Base-by-base conservation (phyloP, 2,329 filamentous ascomycete genomes). In the Aspergillus hiratsukae region DNA sequence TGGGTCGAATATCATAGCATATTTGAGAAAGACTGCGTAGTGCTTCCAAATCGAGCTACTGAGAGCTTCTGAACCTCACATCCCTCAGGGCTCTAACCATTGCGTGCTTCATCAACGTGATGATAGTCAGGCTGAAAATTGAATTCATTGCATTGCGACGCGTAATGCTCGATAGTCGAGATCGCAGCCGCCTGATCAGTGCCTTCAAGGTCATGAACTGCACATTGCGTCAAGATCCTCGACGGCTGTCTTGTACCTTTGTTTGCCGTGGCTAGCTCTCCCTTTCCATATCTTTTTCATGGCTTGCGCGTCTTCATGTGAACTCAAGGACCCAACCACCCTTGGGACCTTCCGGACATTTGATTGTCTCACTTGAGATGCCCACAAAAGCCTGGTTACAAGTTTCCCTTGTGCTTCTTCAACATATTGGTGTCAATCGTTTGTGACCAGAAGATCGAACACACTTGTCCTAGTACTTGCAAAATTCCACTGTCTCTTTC, bases 41-140 rank as follows among this genome's bases (percentile, higher is more conserved):
- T 28, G 41, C 46, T 57, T 55, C 53, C 45, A 43, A 50, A 46
- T 37, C 49, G 45, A 45, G 58, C 27, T 52, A 3, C 25, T 48
- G 41, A 48, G 21, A 28, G 35, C 48, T 31, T 48, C 46, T 28
- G 31, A 48, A 23, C 41, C 46, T 50, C 51, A 10, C 27, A 2
- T 27, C 49, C 49, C 11, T 37, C n/a, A 40, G 29, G 21, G n/a
- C 8, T 49, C 49, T 46, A 45, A 45, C 50, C 52, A 56, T 41
- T 43, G 35, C 49, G 28, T 49, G 50, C 51, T n/a, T 51, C 25
- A 50, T 54, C 58, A 53, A 54, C 54, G 53, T 55, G 55, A 58
- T 56, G 57, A 62, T 58, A 54, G 51, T 45, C 52, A n/a, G 31
- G 49, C 52, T 52, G 56, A 52, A 46, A 54, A 29, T 58, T 53